These are phyloP conservation scores for Leptoxyphium fumago DNA, from an alignment of 2,329 filamentous ascomycete species.

Conservation along the genomic window DNA sequence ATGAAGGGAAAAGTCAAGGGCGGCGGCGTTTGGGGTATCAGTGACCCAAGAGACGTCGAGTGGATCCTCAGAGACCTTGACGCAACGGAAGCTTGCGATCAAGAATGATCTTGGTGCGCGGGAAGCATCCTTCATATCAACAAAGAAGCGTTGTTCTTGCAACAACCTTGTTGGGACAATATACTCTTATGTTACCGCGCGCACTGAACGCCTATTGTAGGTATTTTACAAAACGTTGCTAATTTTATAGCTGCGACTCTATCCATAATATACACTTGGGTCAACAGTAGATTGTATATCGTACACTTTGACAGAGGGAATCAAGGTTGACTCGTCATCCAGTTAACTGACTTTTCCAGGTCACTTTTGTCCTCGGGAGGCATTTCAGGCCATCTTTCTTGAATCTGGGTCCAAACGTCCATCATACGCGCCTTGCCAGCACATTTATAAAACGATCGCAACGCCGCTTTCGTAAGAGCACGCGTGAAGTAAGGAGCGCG, in stretches of 20 bases:
- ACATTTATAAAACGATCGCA: slow-evolving; percentile 51
- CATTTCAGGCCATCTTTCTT: slow-evolving; percentile 22
- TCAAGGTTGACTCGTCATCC: background rate
- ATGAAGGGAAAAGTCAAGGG: slow-evolving; percentile 74
- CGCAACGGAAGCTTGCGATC: slow-evolving; percentile 25
- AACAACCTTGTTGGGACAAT: background rate
- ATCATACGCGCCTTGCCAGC: slow-evolving; percentile 37
- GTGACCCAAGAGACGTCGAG: slow-evolving; percentile 49
- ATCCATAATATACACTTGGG: too few relatives aligned
- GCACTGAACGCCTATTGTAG: too few relatives aligned
- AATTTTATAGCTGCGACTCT: too few relatives aligned
- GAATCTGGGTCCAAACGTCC: slow-evolving; percentile 37
- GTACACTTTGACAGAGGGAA: too few relatives aligned
- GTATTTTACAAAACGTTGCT: slow-evolving; percentile 1
- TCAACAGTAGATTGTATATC: too few relatives aligned
- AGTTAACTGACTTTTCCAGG: slow-evolving; percentile 4
- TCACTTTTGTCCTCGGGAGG: slow-evolving; percentile 16
- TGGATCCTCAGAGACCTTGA: slow-evolving; percentile 31
- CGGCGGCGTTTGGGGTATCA: slow-evolving; percentile 86
- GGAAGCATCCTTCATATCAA: background rate
- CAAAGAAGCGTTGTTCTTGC: too few relatives aligned
- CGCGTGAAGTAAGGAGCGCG: slow-evolving; percentile 23
- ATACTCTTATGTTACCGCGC: too few relatives aligned
- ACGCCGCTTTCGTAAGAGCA: slow-evolving; percentile 43
- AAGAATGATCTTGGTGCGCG: slow-evolving; percentile 17